Conservation (phyloP, 768 basidiomycete species). For the Pseudohyphozyma bogoriensis region DNA sequence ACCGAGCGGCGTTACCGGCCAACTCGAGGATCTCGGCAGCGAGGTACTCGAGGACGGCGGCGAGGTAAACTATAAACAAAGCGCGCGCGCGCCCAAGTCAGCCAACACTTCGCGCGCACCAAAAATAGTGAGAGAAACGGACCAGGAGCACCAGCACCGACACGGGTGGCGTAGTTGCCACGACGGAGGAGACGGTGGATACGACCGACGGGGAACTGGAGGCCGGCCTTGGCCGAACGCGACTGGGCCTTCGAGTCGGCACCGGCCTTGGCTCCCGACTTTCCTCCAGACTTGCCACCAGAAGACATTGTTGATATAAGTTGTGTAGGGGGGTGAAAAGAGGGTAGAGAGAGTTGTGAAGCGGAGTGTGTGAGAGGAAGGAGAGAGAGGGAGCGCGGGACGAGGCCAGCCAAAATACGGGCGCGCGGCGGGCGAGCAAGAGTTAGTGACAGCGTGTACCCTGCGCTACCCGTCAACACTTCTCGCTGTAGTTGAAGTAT, state of each 20-base stretch:
- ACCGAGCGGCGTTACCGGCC: conserved; percentile 72
- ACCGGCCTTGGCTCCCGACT: conserved; percentile 37
- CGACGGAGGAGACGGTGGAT: conserved; percentile 67
- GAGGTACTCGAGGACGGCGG: conserved; percentile 82
- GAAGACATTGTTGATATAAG: background rate
- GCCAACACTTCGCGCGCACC: background rate
- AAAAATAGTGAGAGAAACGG: background rate
- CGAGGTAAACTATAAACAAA: conserved; percentile 58
- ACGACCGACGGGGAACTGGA: conserved; percentile 69
- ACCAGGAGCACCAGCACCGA: conserved; percentile 58
- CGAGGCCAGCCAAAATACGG: too few species aligned
- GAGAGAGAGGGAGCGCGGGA: too few species aligned
- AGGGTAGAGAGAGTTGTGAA: background rate
- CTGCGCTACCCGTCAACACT: too few species aligned
- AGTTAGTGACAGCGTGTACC: too few species aligned
- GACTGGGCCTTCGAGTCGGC: conserved; percentile 49
- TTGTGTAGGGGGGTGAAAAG: too few species aligned
- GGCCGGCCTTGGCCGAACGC: conserved; percentile 50
- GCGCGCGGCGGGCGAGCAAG: too few species aligned
- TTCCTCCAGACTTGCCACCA: conserved; percentile 33
- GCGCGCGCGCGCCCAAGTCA: background rate
- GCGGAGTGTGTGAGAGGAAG: background rate
- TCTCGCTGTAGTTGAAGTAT: too few species aligned
- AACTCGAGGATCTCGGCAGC: conserved; percentile 89
- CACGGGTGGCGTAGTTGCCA: conserved; percentile 61